These are phyloP conservation scores for Albophoma yamanashiensis DNA, from an alignment of 2,329 filamentous ascomycete species.

Conservation along the genomic window DNA sequence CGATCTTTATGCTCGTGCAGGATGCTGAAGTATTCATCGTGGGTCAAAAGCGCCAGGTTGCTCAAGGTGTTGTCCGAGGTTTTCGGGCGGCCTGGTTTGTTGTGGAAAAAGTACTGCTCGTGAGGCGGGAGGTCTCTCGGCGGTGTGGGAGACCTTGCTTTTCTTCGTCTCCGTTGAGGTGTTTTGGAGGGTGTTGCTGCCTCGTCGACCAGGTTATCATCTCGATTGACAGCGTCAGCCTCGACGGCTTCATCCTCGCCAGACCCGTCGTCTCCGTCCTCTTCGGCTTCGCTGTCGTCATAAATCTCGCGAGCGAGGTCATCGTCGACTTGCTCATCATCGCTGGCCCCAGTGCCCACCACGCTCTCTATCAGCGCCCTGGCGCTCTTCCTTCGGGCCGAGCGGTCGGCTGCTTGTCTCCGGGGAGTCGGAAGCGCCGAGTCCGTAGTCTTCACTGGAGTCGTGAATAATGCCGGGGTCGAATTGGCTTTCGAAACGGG, in stretches of 20 bases:
- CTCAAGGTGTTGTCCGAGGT: constrained; percentile 81
- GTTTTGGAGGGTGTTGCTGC: constrained; percentile 34
- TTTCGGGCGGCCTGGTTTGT: constrained; percentile 67
- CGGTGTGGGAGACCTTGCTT: constrained; percentile 59
- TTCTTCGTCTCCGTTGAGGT: constrained; percentile 13
- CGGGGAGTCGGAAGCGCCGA: constrained; percentile 45
- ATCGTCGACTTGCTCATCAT: constrained; percentile 48
- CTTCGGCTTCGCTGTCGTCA: constrained; percentile 60
- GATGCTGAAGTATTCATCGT: constrained; percentile 77
- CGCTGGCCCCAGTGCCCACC: constrained; percentile 50
- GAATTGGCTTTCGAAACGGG: constrained; percentile 26
- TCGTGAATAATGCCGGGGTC: constrained; percentile 21
- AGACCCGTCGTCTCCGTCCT: constrained; percentile 27
- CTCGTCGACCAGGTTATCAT: constrained; percentile 13
- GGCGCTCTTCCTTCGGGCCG: constrained; percentile 77
- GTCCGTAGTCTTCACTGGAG: constrained; percentile 25
- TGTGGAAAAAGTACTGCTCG: constrained; percentile 90
- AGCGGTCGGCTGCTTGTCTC: constrained; percentile 66
- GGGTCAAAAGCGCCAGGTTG: constrained; percentile 65
- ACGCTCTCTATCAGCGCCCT: constrained; percentile 64
- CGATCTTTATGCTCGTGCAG: constrained; percentile 54
- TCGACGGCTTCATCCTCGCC: constrained; percentile 45
- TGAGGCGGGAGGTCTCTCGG: constrained; percentile 75
- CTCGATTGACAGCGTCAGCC: constrained; percentile 16
- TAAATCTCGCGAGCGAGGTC: constrained; percentile 17